A percentile compares a stretch with the other conserved stretches of the same genome.
Evolutionary conservation across 306 rosid genomes (phyloP).

Genomic region (Quercus parvula): DNA sequence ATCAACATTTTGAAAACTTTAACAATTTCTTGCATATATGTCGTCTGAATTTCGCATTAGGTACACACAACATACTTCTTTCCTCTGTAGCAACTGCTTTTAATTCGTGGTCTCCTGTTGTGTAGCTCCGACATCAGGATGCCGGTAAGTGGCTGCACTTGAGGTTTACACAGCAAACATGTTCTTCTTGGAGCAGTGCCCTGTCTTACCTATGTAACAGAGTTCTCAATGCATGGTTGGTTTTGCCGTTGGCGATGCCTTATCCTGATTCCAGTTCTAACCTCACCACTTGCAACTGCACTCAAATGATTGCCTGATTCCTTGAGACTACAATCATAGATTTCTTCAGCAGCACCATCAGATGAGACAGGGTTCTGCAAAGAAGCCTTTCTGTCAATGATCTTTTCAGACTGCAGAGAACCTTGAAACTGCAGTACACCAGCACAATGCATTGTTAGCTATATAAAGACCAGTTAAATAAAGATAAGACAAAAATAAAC

Average conservation of each 20-base stretch:
- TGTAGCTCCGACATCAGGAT: background rate
- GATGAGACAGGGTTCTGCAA: conserved; percentile 5
- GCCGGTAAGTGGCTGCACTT: conserved; percentile 4
- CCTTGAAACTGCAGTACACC: conserved; percentile 33
- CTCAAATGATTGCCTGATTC: conserved; percentile 29
- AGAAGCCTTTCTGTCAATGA: conserved; percentile 18
- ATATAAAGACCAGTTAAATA: conserved; percentile 13
- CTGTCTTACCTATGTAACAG: conserved; percentile 16
- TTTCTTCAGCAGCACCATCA: conserved; percentile 31
- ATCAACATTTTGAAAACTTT: conserved; percentile 25
- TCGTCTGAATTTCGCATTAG: background rate
- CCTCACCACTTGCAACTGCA: conserved; percentile 11
- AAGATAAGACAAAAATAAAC: background rate
- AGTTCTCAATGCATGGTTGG: conserved; percentile 10
- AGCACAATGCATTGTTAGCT: background rate
- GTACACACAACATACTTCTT: conserved; percentile 27
- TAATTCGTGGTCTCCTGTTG: conserved; percentile 27
- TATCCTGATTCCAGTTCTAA: conserved; percentile 36
- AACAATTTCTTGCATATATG: conserved; percentile 9
- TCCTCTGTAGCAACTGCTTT: conserved; percentile 45
- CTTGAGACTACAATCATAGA: conserved; percentile 18
- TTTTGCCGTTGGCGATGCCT: conserved; percentile 30
- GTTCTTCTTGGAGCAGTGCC: conserved; percentile 65
- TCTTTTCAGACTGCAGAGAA: conserved; percentile 19
- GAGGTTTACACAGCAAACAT: conserved; percentile 17